phyloP scores from a whole-genome alignment of 2,329 filamentous ascomycete species.

The Aspergillus sp. region DNA sequence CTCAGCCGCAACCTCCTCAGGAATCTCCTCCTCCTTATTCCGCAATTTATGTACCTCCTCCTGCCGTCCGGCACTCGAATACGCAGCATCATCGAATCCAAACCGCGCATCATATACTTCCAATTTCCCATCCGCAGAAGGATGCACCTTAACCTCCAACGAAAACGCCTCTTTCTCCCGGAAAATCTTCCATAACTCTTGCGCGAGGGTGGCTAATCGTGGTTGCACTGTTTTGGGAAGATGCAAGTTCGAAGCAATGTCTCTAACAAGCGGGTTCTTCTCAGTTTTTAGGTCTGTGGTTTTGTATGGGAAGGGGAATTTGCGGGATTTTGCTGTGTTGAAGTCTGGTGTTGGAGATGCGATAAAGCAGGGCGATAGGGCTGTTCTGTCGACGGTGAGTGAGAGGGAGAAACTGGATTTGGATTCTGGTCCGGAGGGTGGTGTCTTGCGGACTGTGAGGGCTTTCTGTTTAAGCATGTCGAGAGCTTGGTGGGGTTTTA shows the following conservation, averaged over 20 bases:
- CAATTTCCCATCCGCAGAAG: constrained; percentile 37
- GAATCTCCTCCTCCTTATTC: constrained; percentile 45
- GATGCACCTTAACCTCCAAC: constrained; percentile 46
- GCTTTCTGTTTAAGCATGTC: constrained; percentile 50
- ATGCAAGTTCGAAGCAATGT: constrained; percentile 44
- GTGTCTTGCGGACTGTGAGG: constrained; percentile 38
- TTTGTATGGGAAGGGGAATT: constrained; percentile 58
- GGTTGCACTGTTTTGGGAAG: constrained; percentile 43
- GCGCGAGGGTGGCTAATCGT: constrained; percentile 45
- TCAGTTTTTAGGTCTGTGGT: constrained; percentile 42
- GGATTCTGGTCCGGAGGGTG: constrained; percentile 14
- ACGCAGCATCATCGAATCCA: constrained; percentile 65
- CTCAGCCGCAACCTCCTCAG: constrained; percentile 57
- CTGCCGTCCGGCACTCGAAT: constrained; percentile 56
- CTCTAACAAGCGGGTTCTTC: constrained; percentile 29
- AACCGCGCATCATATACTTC: constrained; percentile 51
- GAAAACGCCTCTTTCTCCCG: constrained; percentile 59
- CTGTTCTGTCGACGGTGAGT: constrained; percentile 59
- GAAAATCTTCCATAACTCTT: constrained; percentile 54
- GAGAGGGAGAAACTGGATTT: constrained; percentile 49
- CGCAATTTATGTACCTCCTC: constrained; percentile 53
- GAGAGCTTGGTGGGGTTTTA: constrained; percentile 49
- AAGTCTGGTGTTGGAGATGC: constrained; percentile 48
- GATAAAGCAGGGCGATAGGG: constrained; percentile 57
- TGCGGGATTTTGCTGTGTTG: constrained; percentile 40